Base-by-base conservation (phyloP, 2,329 filamentous ascomycete species). In the Nemania abortiva region DNA sequence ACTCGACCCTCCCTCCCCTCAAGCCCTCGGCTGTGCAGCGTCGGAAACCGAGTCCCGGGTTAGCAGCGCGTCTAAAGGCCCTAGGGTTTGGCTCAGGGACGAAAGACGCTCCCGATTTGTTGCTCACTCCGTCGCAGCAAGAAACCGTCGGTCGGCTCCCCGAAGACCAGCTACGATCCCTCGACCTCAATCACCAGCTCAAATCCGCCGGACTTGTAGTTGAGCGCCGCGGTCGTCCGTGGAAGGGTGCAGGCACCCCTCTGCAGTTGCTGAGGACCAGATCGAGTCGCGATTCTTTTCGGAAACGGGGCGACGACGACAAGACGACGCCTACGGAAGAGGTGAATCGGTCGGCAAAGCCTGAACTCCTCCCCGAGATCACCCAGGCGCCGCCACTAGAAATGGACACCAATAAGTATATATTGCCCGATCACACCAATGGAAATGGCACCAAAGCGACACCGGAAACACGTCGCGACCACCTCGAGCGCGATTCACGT, bases 371-470 rank as follows among this genome's bases (percentile, higher is more conserved):
- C 56, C 86, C 86, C 47, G 85, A 87, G 81, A 90, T 85, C 79
- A 82, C 77, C 74, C 81, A 82, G 42, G 76, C 82, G 18, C 82
- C 84, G 62, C 84, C 84, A 66, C 75, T 89, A 79, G 86, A 87
- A 72, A 90, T 91, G 86, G 91, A 94, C 81, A 90, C 88, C 65
- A 87, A 91, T 77, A 93, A 94, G 80, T 94, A 93, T 78, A 87
- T 89, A 53, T 82, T 93, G 78, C 91, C 91, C 65, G 91, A 94
- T 79, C 88, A 90, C 77, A 87, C 84, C 61, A 90, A 89, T 81
- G 86, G 89, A 80, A 88, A 93, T 84, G 88, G 89, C 81, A 86
- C 89, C 78, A 90, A 91, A 77, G 86, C 85, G 49, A 88, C 88
- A 70, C 81, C 84, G 37, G 86, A 88, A 45, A 88, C 84, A 52